Base-by-base conservation (phyloP, 768 basidiomycete genomes). In the Bullera alba region DNA sequence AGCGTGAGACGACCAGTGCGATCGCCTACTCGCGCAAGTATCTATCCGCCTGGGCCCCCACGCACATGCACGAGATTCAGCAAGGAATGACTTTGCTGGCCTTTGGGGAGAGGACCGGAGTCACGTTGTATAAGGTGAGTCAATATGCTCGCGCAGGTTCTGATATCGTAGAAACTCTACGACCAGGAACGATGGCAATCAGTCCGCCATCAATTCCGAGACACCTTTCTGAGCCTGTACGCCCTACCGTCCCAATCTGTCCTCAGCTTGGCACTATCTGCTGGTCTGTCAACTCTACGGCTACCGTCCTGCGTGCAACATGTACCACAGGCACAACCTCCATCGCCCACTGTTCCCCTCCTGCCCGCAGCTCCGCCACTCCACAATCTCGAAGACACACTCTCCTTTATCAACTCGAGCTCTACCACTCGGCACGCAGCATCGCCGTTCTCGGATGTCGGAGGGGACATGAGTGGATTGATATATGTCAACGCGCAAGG, bases 201-300 rank as follows among this genome's bases (percentile, higher is more conserved):
- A 3, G 80, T 97, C 30, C 79, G 84, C 21, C 78, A 79, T 45
- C 80, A 84, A 1, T 96, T 97, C 78, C 83, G 90, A 19, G 74
- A 81, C 5, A 86, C 90, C 0, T 87, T 92, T 50, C 89, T 92
- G 71, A 81, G 79, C 37, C 79, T 96, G 32, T 90, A 93, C 69
- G 83, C 83, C 8, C 78, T 97, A 36, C 88, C 93, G 0, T 81
- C 85, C 1, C 85, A 90, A 59, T 87, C 93, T 0, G 77, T 93
- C 7, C 78, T 99, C 16, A 79, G 88, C 58, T 81, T 96, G 22
- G 82, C 91, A 1, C 78, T 95, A 46, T 93, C 88, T 58, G 90
- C 89, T 12, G 95, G 95, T 5, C 78, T 99, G 5, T 84, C 88
- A 4, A 84, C 90, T 4, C 78, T 99, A 51, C 95, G 92, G 67